A percentile compares a stretch with the other conserved stretches of the same genome.
Evolutionary conservation across 257 asterid genomes (phyloP).

Genomic region (Capsicum chinense): DNA sequence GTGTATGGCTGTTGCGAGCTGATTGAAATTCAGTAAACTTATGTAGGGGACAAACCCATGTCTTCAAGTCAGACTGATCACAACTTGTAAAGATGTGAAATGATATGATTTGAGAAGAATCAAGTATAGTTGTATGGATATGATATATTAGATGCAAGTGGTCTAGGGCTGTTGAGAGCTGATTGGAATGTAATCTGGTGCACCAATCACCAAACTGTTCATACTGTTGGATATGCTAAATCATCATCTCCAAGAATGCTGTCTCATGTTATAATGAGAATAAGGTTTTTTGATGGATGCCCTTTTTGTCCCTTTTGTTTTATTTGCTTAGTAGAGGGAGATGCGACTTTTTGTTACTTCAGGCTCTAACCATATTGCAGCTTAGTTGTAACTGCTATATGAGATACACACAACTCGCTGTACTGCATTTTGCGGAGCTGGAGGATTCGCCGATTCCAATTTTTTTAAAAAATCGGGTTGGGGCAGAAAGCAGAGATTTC

Average conservation of each 20-base stretch:
- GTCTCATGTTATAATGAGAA: neutral
- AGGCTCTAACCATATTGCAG: neutral
- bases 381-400: neutral
- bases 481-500: neutral
- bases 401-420: neutral
- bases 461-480: neutral
- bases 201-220: conserved; percentile 13
- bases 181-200: neutral
- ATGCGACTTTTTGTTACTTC: conserved; percentile 2
- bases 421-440: neutral
- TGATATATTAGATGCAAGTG: neutral
- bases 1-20: too few species aligned
- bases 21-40: neutral
- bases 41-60: neutral
- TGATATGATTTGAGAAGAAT: neutral
- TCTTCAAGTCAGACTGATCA: neutral
- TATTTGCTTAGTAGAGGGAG: conserved; percentile 7
- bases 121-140: neutral
- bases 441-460: neutral
- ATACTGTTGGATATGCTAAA: neutral
- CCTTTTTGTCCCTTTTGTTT: neutral
- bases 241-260: neutral
- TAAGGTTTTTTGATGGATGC: neutral
- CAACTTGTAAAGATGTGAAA: neutral
- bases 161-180: conserved; percentile 12